Base-by-base conservation (phyloP, 306 rosid genomes). In the Castanopsis chinensis region DNA sequence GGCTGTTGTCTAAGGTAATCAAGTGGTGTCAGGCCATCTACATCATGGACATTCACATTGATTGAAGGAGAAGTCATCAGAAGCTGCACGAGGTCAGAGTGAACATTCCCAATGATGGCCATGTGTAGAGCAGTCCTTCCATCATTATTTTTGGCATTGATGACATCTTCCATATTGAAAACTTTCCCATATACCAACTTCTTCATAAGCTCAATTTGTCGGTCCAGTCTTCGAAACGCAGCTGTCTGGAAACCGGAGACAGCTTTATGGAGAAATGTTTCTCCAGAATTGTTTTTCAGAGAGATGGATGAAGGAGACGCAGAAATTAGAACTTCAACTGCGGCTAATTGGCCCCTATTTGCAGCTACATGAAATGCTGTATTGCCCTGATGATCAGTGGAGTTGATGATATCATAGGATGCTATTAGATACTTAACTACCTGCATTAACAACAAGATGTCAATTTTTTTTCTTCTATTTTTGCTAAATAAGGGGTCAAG, bases 321-420 rank as follows among this genome's bases (percentile, higher is more conserved):
- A 8, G 93, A 78, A 78, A 95, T 77, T 65, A 95, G 91, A 76
- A 91, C 88, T 78, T 93, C 97, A 70, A 85, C 92, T 33, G 98
- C 88, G 8, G 93, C 80, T 81, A 93, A 72, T 76, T 91, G 98
- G 68, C 99, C 99, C 80, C 97, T 82, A 45, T 85, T 77, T 27
- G 99, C 98, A 64, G 99, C 99, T 45, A 91, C 87, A 79, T 95
- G 99, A 79, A 95, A 77, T 28, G 99, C 93, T 64, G 96, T 91
- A 87, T 93, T 91, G 35, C 99, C 99, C 9, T 90, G 85, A 74
- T 87, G 90, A 63, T 95, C 98, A 53, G 84, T 85, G 83, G 93
- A 88, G 84, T 86, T 83, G 63, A 91, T 77, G 56, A 93, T 80
- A 81, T 89, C 92, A 70, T 84, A 90, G 58, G 89, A n/a, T 78